A percentile compares a stretch with the other conserved stretches of the same genome.
phyloP scores from a whole-genome alignment of 495 filamentous ascomycete species.

The Annulohypoxylon nitens region DNA sequence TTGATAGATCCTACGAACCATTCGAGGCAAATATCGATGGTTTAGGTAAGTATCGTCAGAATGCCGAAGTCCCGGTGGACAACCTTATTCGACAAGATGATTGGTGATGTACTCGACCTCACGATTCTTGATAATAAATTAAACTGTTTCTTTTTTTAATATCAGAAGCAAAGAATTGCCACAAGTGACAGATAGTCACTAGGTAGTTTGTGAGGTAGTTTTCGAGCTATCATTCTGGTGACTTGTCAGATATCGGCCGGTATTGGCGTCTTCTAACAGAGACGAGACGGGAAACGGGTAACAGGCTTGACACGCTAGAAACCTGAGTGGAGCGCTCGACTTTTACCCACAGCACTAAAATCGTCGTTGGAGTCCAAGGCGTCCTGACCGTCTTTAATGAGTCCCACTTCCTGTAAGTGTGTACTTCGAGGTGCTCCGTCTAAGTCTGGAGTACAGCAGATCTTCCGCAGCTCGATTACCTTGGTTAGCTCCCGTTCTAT shows the following conservation, averaged over 20 bases:
- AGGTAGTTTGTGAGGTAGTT: not conserved
- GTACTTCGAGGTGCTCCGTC: conserved; percentile 5
- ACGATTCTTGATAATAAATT: conserved; percentile 12
- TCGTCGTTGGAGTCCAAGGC: conserved; percentile 16
- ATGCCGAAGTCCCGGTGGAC: not conserved
- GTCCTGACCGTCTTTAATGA: conserved; percentile 28
- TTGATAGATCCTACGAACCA: conserved; percentile 21
- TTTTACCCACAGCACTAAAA: conserved; percentile 32
- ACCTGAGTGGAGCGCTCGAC: conserved; percentile 33
- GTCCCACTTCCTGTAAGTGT: conserved; percentile 14
- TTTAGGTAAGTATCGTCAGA: not conserved
- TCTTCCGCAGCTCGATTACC: conserved; percentile 31
- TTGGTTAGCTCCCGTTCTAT: conserved; percentile 39
- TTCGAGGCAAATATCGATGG: not conserved
- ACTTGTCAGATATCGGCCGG: conserved; percentile 21
- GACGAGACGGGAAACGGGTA: conserved; percentile 33
- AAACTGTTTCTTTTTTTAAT: not conserved
- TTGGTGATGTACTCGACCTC: conserved; percentile 9
- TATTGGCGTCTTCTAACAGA: conserved; percentile 13
- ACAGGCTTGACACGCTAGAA: conserved; percentile 37
- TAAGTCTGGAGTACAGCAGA: conserved; percentile 42
- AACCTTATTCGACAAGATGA: not conserved
- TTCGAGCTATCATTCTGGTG: not conserved
- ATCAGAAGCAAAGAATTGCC: not conserved
- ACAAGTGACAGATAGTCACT: conserved; percentile 7